Base-by-base conservation (phyloP, 2,329 filamentous ascomycete species). In the Orbilia ellipsospora region DNA sequence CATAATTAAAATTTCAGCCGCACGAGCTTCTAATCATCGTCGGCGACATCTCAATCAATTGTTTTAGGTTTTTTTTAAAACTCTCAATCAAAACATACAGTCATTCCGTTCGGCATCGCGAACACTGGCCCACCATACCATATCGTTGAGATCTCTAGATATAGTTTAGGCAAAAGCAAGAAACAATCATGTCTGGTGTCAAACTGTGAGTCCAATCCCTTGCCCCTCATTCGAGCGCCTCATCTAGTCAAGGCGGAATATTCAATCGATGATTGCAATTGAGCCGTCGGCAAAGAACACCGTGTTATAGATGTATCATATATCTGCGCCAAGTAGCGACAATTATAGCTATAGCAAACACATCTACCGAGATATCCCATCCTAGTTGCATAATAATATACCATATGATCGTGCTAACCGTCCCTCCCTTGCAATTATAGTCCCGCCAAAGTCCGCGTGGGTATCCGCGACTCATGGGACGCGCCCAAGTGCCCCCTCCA, bases 391-490 rank as follows among this genome's bases (percentile, higher is more conserved):
- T 36, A 4, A 7, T 36, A 36, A 7, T 1, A 36, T 36, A 36
- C 1, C 31, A 7, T 36, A 36, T 36, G 2, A 36, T 48, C 42
- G 28, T 55, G 50, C 70, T 74, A 52, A 74, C 56, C 16, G n/a
- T 23, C n/a, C 40, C 18, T 31, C 20, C 26, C 23, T 50, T 3
- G 26, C 54, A 20, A 45, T 26, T 23, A 48, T 67, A 75, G 72
- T 26, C 72, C 72, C 64, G 72, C 61, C 44, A 75, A 75, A 56
- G 57, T 75, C 54, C 72, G 72, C 45, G 69, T 75, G 72, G 64
- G 72, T 42, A 64, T 75, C 15, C 72, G 72, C 23, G 72, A 75
- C 60, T 57, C 66, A 31, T 75, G 72, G 72, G 72, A 75, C 45
- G 64, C 59, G 26, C 55, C 72, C 64, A 61, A 64, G 23, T 69